Percentiles rank a stretch among this genome's conserved stretches.
phyloP scores from a whole-genome alignment of 805 yeast species.

The Isabelozyma gotoi region DNA sequence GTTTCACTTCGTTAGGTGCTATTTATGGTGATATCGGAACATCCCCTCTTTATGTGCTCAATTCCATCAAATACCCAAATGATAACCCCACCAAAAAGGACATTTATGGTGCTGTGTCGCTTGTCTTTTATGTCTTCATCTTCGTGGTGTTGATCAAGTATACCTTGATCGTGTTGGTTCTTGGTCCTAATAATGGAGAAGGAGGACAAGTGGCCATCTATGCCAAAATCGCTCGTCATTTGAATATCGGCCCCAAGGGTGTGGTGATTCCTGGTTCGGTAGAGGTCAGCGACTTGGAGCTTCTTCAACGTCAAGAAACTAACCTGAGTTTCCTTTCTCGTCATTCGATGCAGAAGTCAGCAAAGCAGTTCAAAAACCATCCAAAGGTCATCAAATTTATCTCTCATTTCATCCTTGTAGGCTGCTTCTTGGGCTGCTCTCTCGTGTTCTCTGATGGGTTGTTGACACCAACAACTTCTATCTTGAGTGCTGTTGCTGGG shows the following conservation, averaged over 20 bases:
- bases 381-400: conserved; percentile 27
- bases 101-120: conserved; percentile 50
- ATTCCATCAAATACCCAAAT: conserved; percentile 27
- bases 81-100: conserved; percentile 36
- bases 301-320: too few relatives aligned
- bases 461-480: conserved; percentile 64
- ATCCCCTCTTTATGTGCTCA: conserved; percentile 54
- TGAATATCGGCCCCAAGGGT: conserved; percentile 48
- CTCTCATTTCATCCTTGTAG: conserved; percentile 30
- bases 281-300: conserved; percentile 25
- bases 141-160: conserved; percentile 54
- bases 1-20: conserved; percentile 56
- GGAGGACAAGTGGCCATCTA: conserved; percentile 68
- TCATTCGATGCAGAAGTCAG: too few relatives aligned
- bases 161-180: conserved; percentile 43
- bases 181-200: conserved; percentile 59
- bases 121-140: conserved; percentile 56
- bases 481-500: conserved; percentile 57
- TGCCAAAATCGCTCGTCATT: conserved; percentile 51
- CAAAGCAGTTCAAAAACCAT: too few relatives aligned
- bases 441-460: conserved; percentile 60
- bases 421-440: conserved; percentile 55
- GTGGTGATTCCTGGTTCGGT: conserved; percentile 42
- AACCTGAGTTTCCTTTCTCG: too few relatives aligned
- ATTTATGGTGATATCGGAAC: conserved; percentile 66